phyloP scores from a whole-genome alignment of 108 stramenopile genomes.

The Asterionellopsis glacialis region DNA sequence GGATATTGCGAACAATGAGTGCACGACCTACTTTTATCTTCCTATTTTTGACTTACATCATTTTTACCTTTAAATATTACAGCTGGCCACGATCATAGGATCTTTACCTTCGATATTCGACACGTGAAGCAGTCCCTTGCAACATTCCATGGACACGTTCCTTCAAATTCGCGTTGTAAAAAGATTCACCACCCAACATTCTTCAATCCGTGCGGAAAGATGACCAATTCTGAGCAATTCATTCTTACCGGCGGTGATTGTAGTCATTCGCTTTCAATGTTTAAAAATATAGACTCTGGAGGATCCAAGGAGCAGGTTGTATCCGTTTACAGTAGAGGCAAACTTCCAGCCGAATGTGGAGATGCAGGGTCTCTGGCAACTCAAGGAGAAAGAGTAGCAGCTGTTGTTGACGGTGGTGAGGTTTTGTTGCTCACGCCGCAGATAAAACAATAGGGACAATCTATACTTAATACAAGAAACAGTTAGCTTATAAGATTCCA shows the following conservation, averaged over 20 bases:
- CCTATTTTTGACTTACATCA: neutral
- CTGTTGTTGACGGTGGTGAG: slow-evolving; percentile 55
- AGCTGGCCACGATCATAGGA: slow-evolving; percentile 32
- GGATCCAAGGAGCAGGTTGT: neutral
- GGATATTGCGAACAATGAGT: too few species aligned
- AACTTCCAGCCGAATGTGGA: slow-evolving; percentile 47
- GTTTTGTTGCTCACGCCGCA: slow-evolving; percentile 44
- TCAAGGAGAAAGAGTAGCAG: slow-evolving; percentile 34
- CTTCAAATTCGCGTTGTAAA: slow-evolving; percentile 30
- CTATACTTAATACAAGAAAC: too few species aligned
- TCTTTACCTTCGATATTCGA: slow-evolving; percentile 34
- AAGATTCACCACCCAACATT: slow-evolving; percentile 62
- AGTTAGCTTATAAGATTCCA: too few species aligned
- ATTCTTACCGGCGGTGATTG: slow-evolving; percentile 58
- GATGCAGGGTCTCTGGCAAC: slow-evolving; percentile 55
- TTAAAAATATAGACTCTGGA: slow-evolving; percentile 11
- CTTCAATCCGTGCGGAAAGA: slow-evolving; percentile 11
- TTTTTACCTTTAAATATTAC: slow-evolving; percentile 14
- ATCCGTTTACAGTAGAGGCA: slow-evolving; percentile 52
- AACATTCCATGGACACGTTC: slow-evolving; percentile 34
- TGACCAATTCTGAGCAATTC: slow-evolving; percentile 13
- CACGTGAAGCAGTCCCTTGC: neutral
- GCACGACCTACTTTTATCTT: too few species aligned
- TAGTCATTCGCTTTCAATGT: slow-evolving; percentile 51
- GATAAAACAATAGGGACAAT: too few species aligned